Percentiles rank a stretch among this genome's conserved stretches.
These are phyloP conservation scores for Rhynchospora pubera DNA, from an alignment of 176 grass and related monocot genomes.

Conservation along the genomic window DNA sequence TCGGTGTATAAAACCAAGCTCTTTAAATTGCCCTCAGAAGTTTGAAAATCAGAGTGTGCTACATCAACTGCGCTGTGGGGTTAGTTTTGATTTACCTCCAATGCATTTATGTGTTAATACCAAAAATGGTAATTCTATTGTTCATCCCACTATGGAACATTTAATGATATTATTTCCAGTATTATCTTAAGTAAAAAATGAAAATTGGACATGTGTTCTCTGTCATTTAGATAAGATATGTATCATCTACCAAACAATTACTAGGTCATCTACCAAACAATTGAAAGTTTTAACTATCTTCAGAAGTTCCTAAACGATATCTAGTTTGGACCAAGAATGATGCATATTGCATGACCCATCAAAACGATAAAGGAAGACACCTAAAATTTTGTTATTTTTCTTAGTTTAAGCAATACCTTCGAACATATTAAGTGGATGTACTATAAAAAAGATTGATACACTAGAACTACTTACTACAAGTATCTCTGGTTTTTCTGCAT, in stretches of 20 bases:
- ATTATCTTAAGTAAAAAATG: neutral
- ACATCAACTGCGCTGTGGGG: slow-evolving; percentile 80
- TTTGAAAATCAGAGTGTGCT: slow-evolving; percentile 87
- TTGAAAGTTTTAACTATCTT: neutral
- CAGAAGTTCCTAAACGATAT: neutral
- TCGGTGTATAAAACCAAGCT: slow-evolving; percentile 84
- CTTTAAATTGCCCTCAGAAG: slow-evolving; percentile 62
- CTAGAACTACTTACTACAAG: neutral
- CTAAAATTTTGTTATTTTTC: neutral
- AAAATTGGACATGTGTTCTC: neutral
- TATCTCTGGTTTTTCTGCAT: neutral
- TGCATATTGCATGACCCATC: neutral
- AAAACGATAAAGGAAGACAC: neutral
- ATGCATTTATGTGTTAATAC: neutral
- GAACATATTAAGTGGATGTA: neutral
- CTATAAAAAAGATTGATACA: neutral
- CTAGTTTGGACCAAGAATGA: neutral
- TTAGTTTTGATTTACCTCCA: slow-evolving; percentile 38
- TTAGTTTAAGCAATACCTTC: neutral
- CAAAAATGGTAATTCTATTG: neutral
- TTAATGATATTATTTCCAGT: neutral
- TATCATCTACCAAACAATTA: too few species aligned
- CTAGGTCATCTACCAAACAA: neutral
- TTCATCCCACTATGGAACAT: neutral
- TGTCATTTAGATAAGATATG: neutral